phyloP scores from a whole-genome alignment of 2,329 filamentous ascomycete species.

The Talaromyces marneffei region DNA sequence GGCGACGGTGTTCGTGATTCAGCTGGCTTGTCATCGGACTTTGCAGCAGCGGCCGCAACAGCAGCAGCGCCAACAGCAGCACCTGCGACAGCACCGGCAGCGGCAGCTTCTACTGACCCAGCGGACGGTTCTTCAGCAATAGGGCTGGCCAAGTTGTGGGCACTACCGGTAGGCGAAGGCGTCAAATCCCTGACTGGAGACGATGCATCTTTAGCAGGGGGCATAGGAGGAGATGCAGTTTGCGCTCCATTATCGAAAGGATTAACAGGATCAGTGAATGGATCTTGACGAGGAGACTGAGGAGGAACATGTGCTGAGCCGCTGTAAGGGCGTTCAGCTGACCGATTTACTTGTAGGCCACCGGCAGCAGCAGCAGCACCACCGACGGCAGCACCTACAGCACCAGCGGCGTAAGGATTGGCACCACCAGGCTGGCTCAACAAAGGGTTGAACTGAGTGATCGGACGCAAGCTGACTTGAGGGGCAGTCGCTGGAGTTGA shows the following conservation, averaged over 20 bases:
- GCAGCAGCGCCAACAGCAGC: slow-evolving; percentile 38
- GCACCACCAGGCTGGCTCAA: slow-evolving; percentile 41
- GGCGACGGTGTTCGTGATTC: slow-evolving; percentile 20
- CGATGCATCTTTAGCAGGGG: slow-evolving; percentile 14
- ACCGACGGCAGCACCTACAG: slow-evolving; percentile 14
- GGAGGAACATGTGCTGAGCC: slow-evolving; percentile 34
- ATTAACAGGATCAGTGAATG: slow-evolving; percentile 54
- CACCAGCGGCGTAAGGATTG: slow-evolving; percentile 20
- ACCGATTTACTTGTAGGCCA: slow-evolving; percentile 26
- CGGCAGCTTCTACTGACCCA: slow-evolving; percentile 6
- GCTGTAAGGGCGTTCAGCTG: slow-evolving; percentile 12
- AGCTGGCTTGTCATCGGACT: slow-evolving; percentile 19
- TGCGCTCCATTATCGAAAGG: slow-evolving; percentile 65
- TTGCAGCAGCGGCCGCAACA: slow-evolving; percentile 24
- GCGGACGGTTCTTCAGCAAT: neutral
- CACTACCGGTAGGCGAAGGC: slow-evolving; percentile 14
- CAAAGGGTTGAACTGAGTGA: slow-evolving; percentile 75
- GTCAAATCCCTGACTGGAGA: slow-evolving; percentile 41
- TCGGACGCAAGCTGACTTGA: slow-evolving; percentile 75
- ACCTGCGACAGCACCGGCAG: slow-evolving; percentile 33
- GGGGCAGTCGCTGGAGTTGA: slow-evolving; percentile 51
- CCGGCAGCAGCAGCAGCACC: slow-evolving; percentile 17
- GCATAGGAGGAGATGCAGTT: slow-evolving; percentile 27
- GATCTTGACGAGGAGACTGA: slow-evolving; percentile 37
- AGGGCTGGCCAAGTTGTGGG: neutral